Base-by-base conservation (phyloP, 2,329 filamentous ascomycete genomes). In the Leptographium flavum region DNA sequence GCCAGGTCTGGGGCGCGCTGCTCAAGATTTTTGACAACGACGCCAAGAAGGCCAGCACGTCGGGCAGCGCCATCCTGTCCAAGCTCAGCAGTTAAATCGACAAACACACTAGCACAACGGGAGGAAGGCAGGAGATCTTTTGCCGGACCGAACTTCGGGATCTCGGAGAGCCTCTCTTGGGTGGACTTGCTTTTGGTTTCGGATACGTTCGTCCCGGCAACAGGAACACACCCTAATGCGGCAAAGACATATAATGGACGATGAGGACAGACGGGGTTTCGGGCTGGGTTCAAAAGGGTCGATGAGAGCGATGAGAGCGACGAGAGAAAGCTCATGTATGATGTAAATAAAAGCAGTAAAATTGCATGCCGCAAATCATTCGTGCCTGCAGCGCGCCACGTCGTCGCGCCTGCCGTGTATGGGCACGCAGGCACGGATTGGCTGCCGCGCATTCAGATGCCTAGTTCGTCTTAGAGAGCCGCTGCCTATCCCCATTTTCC, bases 1-100 rank as follows among this genome's bases (percentile, higher is more conserved):
- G 86, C 40, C 81, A 88, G 65, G 92, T 98, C 50, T 98, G 92
- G 92, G 88, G 87, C 73, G 86, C 81, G 63, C 70, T 98, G 63
- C 71, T 96, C 51, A 77, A 79, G 58, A 81, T 95, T 57, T 90
- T 98, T 60, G 77, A 82, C 46, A 72, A 77, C 56, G 70, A 80
- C 53, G 71, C 73, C 60, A 67, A 66, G 56, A 70, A 67, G 59
- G 58, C 63, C 31, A 51, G 50, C 50, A 49, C 54, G 39, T 59
- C 62, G 46, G 56, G 59, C 49, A 54, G 59, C 52, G 56, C 61
- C 48, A 61, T 73, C 52, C 57, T 74, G 23, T 65, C 57, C 63
- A 67, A 61, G 58, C 54, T 69, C 37, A 43, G 36, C 42, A 31
- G 42, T n/a, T 43, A 38, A 14, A 28, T n/a, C 3, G 25, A 5